Evolutionary conservation across 1,139 yeast genomes (phyloP).

Genomic region (Blastobotrys elegans): DNA sequence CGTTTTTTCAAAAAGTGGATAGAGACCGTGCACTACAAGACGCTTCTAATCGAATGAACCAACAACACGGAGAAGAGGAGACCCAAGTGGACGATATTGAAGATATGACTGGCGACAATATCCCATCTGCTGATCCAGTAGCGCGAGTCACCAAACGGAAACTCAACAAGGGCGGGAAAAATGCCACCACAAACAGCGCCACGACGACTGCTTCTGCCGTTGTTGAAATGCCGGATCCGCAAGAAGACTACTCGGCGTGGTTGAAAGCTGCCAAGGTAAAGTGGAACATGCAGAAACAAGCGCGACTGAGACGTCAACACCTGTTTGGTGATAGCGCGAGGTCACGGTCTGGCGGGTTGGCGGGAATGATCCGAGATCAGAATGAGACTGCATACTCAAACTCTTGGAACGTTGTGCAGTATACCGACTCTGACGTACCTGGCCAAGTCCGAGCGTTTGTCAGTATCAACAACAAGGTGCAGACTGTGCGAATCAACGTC

Average conservation of each 20-base stretch:
- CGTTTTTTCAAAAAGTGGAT: slow-evolving; percentile 45
- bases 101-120: slow-evolving; percentile 46
- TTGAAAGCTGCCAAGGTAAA: slow-evolving; percentile 73
- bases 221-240: slow-evolving; percentile 51
- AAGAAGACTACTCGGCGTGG: slow-evolving; percentile 72
- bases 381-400: slow-evolving; percentile 69
- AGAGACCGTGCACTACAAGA: neutral
- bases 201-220: slow-evolving; percentile 22
- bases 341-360: slow-evolving; percentile 47
- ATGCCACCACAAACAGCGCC: slow-evolving; percentile 39
- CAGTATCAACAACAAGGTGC: slow-evolving; percentile 65
- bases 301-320: slow-evolving; percentile 64
- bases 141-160: slow-evolving; percentile 7
- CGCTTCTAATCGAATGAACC: slow-evolving; percentile 4
- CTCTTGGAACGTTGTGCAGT: slow-evolving; percentile 82
- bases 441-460: slow-evolving; percentile 77
- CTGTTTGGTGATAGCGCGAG: slow-evolving; percentile 65
- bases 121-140: slow-evolving; percentile 1
- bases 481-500: slow-evolving; percentile 64
- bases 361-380: slow-evolving; percentile 66
- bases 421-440: slow-evolving; percentile 48
- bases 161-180: slow-evolving; percentile 19
- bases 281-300: slow-evolving; percentile 74
- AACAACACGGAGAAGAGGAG: slow-evolving; percentile 5
- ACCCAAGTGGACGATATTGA: slow-evolving; percentile 60